phyloP scores from a whole-genome alignment of 495 filamentous ascomycete species.

The Penicillium cataractarum region DNA sequence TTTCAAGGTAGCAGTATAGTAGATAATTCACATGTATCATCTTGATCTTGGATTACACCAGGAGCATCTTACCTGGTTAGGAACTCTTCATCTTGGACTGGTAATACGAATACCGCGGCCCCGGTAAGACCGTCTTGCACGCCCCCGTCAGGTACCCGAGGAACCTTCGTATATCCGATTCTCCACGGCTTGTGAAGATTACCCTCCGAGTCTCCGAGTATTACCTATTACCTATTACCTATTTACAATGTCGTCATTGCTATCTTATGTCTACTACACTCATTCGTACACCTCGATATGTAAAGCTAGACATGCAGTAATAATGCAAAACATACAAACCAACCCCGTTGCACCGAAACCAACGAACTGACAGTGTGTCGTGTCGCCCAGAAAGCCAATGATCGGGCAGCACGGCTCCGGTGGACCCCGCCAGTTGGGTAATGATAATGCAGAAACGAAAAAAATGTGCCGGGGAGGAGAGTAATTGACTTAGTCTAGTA shows the following conservation, averaged over 20 bases:
- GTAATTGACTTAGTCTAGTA: too few species aligned
- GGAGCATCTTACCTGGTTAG: not conserved
- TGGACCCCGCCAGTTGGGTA: constrained; percentile 28
- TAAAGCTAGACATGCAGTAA: not conserved
- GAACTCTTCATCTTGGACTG: not conserved
- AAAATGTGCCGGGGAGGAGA: constrained; percentile 16
- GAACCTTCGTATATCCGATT: constrained; percentile 26
- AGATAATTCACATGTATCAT: not conserved
- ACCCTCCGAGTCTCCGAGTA: too few species aligned
- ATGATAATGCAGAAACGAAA: not conserved
- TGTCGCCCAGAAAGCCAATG: constrained; percentile 22
- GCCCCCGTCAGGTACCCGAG: constrained; percentile 25
- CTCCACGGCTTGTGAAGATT: constrained; percentile 18
- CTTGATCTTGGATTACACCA: not conserved
- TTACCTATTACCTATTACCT: too few species aligned
- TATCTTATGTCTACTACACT: not conserved
- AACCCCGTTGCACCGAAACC: constrained; percentile 16
- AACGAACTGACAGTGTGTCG: constrained; percentile 3
- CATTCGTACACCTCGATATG: too few species aligned
- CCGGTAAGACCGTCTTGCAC: not conserved
- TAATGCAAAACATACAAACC: not conserved
- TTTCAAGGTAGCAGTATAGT: not conserved
- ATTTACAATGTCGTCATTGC: not conserved
- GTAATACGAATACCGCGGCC: constrained; percentile 14
- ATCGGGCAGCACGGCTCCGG: constrained; percentile 18